Evolutionary conservation across 176 grass and related monocot species (phyloP), one percentile per base, ranked within the genome.

Genomic region (Aegilops sharonensis): DNA sequence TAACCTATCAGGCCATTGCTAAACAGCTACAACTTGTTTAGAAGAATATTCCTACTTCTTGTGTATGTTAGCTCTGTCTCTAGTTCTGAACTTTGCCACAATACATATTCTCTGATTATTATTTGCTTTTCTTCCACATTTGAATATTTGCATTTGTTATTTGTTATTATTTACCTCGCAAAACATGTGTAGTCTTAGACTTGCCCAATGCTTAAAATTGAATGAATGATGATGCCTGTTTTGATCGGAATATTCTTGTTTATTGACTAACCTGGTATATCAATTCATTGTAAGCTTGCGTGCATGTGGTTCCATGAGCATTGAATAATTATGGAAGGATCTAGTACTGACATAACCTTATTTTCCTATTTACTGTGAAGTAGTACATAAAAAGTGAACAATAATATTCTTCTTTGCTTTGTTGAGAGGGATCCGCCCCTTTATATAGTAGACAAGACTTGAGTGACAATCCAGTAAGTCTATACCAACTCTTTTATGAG

Each of bases 111-210:
- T 56, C 11, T 34, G 43, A 48, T 66, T 62, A 47, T 50, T 69
- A 68, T 82, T 69, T 67, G 18, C 5, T 81, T 69, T 48, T 20
- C 17, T 68, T 81, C 32, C 59, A 47, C 47, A 17, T 36, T 56
- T 82, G 20, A 47, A 57, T 83, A 20, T 23, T 21, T 59, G 12
- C 47, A 37, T 68, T 57, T 72, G 31, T 31, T 87, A 81, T 50
- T 89, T 20, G 35, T 81, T 81, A 78, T 60, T 54, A 84, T 64
- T 75, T 87, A 65, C 40, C 25, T 87, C 3, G 20, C 40, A 40
- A 81, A 11, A 73, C 50, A 56, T 72, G 42, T 25, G 31, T 9
- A 66, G 15, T 82, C 61, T 42, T 11, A 29, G 64, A 68, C 71
- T 57, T 75, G 31, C 13, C 11, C 17, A 12, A 12, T 57, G 72